A percentile compares a stretch with the other conserved stretches of the same genome.
These are phyloP conservation scores for Salvia splendens DNA, from an alignment of 257 asterid genomes.

Conservation along the genomic window DNA sequence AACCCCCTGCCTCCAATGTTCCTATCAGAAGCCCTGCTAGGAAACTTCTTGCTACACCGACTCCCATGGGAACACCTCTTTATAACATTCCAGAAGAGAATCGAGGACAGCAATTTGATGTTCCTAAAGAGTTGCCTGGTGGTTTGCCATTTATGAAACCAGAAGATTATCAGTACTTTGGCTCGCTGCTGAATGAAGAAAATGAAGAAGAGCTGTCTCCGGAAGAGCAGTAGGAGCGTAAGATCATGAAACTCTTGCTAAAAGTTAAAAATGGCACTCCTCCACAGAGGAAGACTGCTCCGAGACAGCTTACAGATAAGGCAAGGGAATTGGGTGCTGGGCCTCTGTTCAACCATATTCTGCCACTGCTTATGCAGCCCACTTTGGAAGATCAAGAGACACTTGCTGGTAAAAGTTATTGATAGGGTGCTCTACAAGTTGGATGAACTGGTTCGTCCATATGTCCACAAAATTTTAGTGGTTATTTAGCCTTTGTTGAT, in stretches of 20 bases:
- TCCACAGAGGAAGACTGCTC: slow-evolving; percentile 90
- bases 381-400: slow-evolving; percentile 92
- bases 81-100: slow-evolving; percentile 79
- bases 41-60: slow-evolving; percentile 90
- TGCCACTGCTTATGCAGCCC: slow-evolving; percentile 95
- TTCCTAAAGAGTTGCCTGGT: slow-evolving; percentile 87
- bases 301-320: slow-evolving; percentile 91
- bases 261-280: slow-evolving; percentile 94
- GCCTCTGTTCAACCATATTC: slow-evolving; percentile 80
- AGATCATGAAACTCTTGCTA: slow-evolving; percentile 86
- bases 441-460: slow-evolving; percentile 93
- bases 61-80: slow-evolving; percentile 77
- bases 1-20: slow-evolving; percentile 80
- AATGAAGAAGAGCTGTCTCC: slow-evolving; percentile 81
- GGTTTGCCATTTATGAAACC: slow-evolving; percentile 87
- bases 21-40: slow-evolving; percentile 93
- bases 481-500: slow-evolving; percentile 90
- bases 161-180: slow-evolving; percentile 83
- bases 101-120: slow-evolving; percentile 83
- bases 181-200: slow-evolving; percentile 70
- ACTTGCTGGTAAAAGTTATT: slow-evolving; percentile 82
- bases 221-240: slow-evolving; percentile 81
- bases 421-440: slow-evolving; percentile 86
- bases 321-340: slow-evolving; percentile 96
- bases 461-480: slow-evolving; percentile 89